Percentiles rank a stretch among this genome's conserved stretches.
Evolutionary conservation across 768 basidiomycete genomes (phyloP).

Genomic region (Stropharia rugosoannulata): DNA sequence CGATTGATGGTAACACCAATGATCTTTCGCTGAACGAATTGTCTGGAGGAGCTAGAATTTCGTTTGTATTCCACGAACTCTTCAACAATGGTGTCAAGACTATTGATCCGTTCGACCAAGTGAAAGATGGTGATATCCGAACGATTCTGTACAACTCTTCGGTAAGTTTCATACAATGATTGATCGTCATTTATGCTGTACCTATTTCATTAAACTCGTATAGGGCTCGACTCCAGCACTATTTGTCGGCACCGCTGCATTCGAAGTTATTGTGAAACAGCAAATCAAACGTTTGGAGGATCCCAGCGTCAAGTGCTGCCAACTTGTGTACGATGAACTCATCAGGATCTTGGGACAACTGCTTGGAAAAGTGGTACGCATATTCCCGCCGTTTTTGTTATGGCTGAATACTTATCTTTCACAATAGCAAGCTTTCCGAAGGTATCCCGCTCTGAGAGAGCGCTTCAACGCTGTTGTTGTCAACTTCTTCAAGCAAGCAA

Average conservation of each 20-base stretch:
- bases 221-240: constrained; percentile 95
- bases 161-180: constrained; percentile 41
- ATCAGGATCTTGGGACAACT: constrained; percentile 94
- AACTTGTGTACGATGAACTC: constrained; percentile 95
- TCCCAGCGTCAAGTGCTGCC: constrained; percentile 89
- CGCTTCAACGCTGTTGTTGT: constrained; percentile 96
- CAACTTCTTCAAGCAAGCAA: constrained; percentile 92
- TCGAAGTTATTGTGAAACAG: constrained; percentile 98
- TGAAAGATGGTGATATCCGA: constrained; percentile 97
- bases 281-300: constrained; percentile 98
- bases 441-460: constrained; percentile 95
- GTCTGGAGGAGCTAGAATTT: constrained; percentile 98
- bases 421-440: constrained; percentile 87
- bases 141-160: constrained; percentile 97
- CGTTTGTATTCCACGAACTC: constrained; percentile 97
- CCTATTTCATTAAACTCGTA: not conserved
- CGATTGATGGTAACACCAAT: constrained; percentile 97
- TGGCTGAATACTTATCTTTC: not conserved
- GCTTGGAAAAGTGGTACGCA: constrained; percentile 80
- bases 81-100: constrained; percentile 95
- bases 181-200: not conserved
- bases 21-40: constrained; percentile 94
- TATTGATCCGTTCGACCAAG: constrained; percentile 98
- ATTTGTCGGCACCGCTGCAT: constrained; percentile 96
- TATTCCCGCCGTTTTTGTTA: not conserved